Conservation (phyloP, 176 grass and related monocot genomes). For the Aegilops longissima region DNA sequence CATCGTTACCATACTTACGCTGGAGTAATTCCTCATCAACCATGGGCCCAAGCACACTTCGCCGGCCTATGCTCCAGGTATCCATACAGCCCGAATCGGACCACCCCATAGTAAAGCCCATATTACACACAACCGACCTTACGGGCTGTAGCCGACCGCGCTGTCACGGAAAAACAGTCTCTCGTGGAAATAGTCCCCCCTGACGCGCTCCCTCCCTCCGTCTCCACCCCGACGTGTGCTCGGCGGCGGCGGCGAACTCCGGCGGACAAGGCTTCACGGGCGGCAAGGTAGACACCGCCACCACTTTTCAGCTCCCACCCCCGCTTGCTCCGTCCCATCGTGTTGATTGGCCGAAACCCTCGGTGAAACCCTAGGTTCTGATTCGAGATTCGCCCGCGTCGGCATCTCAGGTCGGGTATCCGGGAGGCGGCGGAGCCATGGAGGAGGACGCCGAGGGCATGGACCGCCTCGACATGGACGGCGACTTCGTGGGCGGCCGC, state of each 20-base stretch:
- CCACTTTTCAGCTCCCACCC: background rate
- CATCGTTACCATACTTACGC: no score
- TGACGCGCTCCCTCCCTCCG: background rate
- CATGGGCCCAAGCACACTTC: no score
- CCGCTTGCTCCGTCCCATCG: background rate
- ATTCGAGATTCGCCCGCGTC: background rate
- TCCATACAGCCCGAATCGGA: background rate
- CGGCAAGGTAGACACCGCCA: background rate
- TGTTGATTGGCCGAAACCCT: background rate
- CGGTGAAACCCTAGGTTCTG: conserved; percentile 9
- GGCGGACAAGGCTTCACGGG: background rate
- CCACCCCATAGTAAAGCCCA: background rate
- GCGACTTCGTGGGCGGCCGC: conserved; percentile 63
- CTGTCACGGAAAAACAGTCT: background rate
- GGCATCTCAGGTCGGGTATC: background rate
- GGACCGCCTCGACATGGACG: conserved; percentile 75
- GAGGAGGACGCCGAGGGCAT: conserved; percentile 67
- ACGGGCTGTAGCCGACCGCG: background rate
- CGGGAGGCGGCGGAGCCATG: conserved; percentile 33
- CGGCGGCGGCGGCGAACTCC: background rate
- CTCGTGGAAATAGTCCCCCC: background rate
- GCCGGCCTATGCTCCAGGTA: no score
- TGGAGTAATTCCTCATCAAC: no score
- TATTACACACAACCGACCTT: background rate
- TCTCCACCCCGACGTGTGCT: background rate